Conservation (phyloP, 2,329 filamentous ascomycete species). For the Talaromyces sp. region DNA sequence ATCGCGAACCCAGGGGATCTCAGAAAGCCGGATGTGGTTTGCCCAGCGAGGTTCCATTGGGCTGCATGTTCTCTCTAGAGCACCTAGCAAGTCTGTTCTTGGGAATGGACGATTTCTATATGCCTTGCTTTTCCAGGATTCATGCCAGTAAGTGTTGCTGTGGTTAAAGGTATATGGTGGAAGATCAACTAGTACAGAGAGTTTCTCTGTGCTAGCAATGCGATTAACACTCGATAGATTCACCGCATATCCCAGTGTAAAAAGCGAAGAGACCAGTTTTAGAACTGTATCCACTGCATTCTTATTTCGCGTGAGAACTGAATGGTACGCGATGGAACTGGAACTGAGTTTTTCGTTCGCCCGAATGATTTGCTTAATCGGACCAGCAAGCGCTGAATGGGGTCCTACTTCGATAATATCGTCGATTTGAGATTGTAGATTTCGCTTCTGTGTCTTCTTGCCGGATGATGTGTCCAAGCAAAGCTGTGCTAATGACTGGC, state of each 20-base stretch:
- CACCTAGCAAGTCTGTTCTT: slow-evolving; percentile 18
- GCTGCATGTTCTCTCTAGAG: background rate
- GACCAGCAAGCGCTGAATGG: slow-evolving; percentile 25
- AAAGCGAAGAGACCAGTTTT: slow-evolving; percentile 19
- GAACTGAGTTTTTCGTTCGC: background rate
- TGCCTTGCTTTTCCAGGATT: slow-evolving; percentile 9
- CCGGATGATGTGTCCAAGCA: slow-evolving; percentile 9
- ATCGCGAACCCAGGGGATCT: slow-evolving; percentile 21
- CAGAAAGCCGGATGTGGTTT: slow-evolving; percentile 19
- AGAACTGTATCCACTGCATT: slow-evolving; percentile 19
- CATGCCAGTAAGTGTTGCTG: slow-evolving; percentile 13
- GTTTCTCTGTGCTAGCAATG: background rate
- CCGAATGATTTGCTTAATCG: slow-evolving; percentile 21
- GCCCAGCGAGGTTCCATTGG: slow-evolving; percentile 20
- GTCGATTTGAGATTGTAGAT: slow-evolving; percentile 7
- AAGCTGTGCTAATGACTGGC: slow-evolving; percentile 18
- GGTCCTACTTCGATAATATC: slow-evolving; percentile 27
- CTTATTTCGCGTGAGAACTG: slow-evolving; percentile 31
- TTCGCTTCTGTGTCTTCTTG: background rate
- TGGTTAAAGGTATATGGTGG: slow-evolving; percentile 17
- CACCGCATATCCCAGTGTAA: slow-evolving; percentile 18
- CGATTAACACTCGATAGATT: slow-evolving; percentile 22
- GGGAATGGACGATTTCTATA: slow-evolving; percentile 13
- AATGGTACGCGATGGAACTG: background rate
- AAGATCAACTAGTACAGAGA: slow-evolving; percentile 9